A percentile compares a stretch with the other conserved stretches of the same genome.
phyloP scores from a whole-genome alignment of 1,284 basidiomycete genomes.

The Ceratorhiza oryzae-sativae region DNA sequence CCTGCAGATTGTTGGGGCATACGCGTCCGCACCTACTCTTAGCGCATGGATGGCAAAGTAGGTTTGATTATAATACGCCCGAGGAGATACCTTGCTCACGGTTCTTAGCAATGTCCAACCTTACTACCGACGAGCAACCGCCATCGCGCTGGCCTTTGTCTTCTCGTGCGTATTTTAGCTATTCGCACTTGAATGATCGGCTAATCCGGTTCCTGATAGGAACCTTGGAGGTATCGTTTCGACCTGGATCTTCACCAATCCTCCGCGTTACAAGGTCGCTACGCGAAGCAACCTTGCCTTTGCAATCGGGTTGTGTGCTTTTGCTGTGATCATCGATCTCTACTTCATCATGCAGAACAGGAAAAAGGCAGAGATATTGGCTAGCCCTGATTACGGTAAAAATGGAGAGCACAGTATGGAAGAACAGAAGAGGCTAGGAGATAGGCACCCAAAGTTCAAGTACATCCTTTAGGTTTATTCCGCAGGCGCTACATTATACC shows the following conservation, averaged over 20 bases:
- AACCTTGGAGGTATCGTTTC: conserved; percentile 37
- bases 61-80: neutral
- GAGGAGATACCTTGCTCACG: neutral
- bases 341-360: conserved; percentile 43
- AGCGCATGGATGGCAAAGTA: conserved; percentile 48
- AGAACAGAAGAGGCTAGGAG: conserved; percentile 37
- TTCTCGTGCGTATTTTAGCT: neutral
- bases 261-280: conserved; percentile 35
- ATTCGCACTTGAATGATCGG: neutral
- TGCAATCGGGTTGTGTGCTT: conserved; percentile 35
- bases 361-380: conserved; percentile 36
- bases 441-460: conserved; percentile 37
- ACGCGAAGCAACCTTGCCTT: conserved; percentile 40
- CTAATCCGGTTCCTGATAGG: neutral
- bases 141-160: conserved; percentile 44
- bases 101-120: conserved; percentile 35
- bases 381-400: conserved; percentile 27
- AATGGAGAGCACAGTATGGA: conserved; percentile 31
- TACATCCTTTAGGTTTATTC: conserved; percentile 35
- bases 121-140: conserved; percentile 45
- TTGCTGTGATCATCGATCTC: conserved; percentile 42
- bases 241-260: conserved; percentile 41
- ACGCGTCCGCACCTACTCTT: conserved; percentile 46
- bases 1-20: conserved; percentile 50
- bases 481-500: neutral